A percentile compares a stretch with the other conserved stretches of the same genome.
Evolutionary conservation across 2,329 filamentous ascomycete species (phyloP).

Genomic region (Tolypocladium nubicola): DNA sequence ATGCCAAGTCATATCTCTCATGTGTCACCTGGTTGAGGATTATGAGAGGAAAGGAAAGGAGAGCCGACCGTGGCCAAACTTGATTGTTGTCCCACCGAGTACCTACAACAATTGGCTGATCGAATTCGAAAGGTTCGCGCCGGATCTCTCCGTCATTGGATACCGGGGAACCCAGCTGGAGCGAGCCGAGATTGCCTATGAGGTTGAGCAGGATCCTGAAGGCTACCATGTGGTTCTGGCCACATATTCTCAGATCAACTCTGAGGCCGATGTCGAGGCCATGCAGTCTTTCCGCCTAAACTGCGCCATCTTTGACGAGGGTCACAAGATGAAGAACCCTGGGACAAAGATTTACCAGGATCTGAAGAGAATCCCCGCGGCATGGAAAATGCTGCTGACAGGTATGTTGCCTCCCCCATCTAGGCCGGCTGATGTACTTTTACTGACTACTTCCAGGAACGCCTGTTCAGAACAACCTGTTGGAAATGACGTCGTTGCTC

Average conservation of each 20-base stretch:
- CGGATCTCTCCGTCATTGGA: conserved; percentile 62
- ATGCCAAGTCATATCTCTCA: conserved; percentile 87
- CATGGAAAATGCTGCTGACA: conserved; percentile 73
- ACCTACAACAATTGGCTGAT: conserved; percentile 93
- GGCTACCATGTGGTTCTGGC: conserved; percentile 54
- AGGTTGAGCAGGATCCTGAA: conserved; percentile 52
- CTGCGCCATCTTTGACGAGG: conserved; percentile 77
- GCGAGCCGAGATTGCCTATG: conserved; percentile 55
- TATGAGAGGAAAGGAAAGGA: conserved; percentile 23
- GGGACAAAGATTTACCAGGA: conserved; percentile 73
- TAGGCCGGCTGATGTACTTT: not conserved
- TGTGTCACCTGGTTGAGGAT: conserved; percentile 70
- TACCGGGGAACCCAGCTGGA: conserved; percentile 56
- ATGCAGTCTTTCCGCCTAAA: conserved; percentile 39
- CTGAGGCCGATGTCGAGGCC: conserved; percentile 37
- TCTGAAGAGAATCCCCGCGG: conserved; percentile 63
- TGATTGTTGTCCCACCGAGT: conserved; percentile 86
- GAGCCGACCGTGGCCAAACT: conserved; percentile 52
- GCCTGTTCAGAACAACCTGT: conserved; percentile 86
- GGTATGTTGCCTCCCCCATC: conserved; percentile 11
- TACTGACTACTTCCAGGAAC: conserved; percentile 56
- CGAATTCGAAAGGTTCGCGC: conserved; percentile 83
- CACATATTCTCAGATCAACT: conserved; percentile 49
- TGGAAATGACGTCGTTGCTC: conserved; percentile 81
- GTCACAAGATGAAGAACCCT: conserved; percentile 84